Conservation (phyloP, 352 stramenopile genomes). For the Globisporangium paroecandrum region DNA sequence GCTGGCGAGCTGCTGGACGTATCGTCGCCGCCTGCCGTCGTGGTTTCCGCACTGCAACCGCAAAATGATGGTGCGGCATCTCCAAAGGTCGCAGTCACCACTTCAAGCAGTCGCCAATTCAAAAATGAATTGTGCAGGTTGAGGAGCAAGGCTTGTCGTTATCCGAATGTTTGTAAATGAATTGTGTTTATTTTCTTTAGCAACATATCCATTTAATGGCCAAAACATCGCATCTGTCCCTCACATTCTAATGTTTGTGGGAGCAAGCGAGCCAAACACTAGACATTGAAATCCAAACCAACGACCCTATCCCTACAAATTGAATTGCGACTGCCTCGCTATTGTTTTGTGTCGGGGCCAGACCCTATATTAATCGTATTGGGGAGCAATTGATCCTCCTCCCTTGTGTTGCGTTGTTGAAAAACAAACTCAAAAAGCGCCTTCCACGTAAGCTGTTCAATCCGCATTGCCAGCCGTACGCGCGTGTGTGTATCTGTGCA, state of each 20-base stretch:
- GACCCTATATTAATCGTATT: background rate
- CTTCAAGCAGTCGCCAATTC: background rate
- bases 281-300: background rate
- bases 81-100: slow-evolving; percentile 4
- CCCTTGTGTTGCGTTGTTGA: background rate
- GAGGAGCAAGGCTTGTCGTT: background rate
- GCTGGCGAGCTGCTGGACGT: background rate
- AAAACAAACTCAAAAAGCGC: slow-evolving; percentile 1
- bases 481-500: background rate
- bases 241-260: background rate
- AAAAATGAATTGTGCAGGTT: background rate
- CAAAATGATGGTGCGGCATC: background rate
- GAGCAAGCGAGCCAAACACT: background rate
- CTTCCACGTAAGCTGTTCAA: slow-evolving; percentile 6
- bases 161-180: background rate
- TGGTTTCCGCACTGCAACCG: background rate
- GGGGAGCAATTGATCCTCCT: background rate
- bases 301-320: background rate
- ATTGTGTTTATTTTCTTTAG: background rate
- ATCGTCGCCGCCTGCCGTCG: background rate
- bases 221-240: background rate
- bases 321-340: background rate
- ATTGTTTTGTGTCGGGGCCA: background rate
- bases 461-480: background rate
- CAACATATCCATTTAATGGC: background rate